Conservation (phyloP, 768 basidiomycete species). For the Lenzites betulinus region DNA sequence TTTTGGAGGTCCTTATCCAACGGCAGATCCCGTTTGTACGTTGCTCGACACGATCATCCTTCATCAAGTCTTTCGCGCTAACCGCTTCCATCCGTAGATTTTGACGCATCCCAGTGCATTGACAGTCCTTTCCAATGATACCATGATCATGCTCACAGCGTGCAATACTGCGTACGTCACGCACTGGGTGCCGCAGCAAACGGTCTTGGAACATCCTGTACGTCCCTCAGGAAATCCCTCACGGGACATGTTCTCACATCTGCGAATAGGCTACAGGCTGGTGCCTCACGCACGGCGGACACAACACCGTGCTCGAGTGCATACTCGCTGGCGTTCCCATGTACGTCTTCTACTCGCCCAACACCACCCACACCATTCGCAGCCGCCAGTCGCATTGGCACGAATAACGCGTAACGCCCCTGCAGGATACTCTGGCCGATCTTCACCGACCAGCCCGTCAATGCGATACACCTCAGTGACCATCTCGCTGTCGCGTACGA, state of each 20-base stretch:
- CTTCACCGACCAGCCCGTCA: slow-evolving; percentile 22
- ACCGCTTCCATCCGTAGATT: neutral
- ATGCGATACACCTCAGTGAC: slow-evolving; percentile 24
- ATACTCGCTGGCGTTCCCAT: slow-evolving; percentile 23
- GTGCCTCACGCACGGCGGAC: slow-evolving; percentile 21
- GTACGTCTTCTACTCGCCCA: slow-evolving; percentile 12
- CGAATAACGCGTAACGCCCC: neutral
- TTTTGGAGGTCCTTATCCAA: slow-evolving; percentile 25
- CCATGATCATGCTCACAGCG: neutral
- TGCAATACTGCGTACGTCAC: neutral
- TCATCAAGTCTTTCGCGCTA: too few relatives aligned
- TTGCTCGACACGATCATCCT: neutral
- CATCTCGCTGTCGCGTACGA: slow-evolving; percentile 30
- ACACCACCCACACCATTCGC: too few relatives aligned
- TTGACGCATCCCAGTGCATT: neutral
- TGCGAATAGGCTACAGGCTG: slow-evolving; percentile 11
- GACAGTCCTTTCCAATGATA: neutral
- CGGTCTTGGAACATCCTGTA: slow-evolving; percentile 4
- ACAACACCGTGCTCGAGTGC: slow-evolving; percentile 24
- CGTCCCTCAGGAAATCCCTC: neutral
- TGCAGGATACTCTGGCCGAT: slow-evolving; percentile 32
- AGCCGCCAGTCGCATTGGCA: neutral
- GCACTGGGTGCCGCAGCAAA: slow-evolving; percentile 12
- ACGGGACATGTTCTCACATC: neutral
- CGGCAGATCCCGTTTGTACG: slow-evolving; percentile 26